Percentiles rank a stretch among this genome's conserved stretches.
Evolutionary conservation across 306 rosid species (phyloP).

Genomic region (Cicer pinnatifidum): DNA sequence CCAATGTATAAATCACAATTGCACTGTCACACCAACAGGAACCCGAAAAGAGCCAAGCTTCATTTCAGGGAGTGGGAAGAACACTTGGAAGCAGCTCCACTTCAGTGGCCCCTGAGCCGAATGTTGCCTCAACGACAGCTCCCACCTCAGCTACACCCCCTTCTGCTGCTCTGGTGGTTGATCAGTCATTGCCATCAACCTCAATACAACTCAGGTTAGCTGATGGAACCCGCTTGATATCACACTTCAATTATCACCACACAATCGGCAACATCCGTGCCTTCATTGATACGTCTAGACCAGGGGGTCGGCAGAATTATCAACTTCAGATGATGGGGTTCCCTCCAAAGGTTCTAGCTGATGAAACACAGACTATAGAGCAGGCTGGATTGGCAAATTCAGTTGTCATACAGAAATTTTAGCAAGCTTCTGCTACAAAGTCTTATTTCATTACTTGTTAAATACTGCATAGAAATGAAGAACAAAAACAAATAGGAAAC

Average conservation of each 20-base stretch:
- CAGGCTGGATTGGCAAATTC: conserved; percentile 91
- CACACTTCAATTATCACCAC: conserved; percentile 71
- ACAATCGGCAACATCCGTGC: conserved; percentile 65
- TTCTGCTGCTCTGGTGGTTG: conserved; percentile 62
- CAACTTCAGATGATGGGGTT: conserved; percentile 91
- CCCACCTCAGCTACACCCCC: conserved; percentile 54
- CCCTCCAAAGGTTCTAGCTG: conserved; percentile 83
- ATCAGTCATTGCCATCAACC: conserved; percentile 75
- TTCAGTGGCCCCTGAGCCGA: conserved; percentile 56
- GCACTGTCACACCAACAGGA: conserved; percentile 59
- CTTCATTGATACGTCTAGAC: conserved; percentile 77
- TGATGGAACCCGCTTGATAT: conserved; percentile 86
- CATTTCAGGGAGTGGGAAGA: conserved; percentile 95
- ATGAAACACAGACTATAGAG: conserved; percentile 74
- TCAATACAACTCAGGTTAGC: conserved; percentile 89
- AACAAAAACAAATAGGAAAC: conserved; percentile 16
- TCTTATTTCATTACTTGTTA: conserved; percentile 29
- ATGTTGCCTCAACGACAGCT: conserved; percentile 44
- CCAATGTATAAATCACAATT: conserved; percentile 4
- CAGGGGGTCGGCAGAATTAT: conserved; percentile 64
- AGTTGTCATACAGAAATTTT: conserved; percentile 92
- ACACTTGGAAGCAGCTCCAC: conserved; percentile 87
- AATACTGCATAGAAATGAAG: conserved; percentile 40
- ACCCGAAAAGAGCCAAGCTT: conserved; percentile 62
- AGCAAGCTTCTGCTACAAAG: conserved; percentile 39